Base-by-base conservation (phyloP, 441 rosid species). In the Viola pubescens region DNA sequence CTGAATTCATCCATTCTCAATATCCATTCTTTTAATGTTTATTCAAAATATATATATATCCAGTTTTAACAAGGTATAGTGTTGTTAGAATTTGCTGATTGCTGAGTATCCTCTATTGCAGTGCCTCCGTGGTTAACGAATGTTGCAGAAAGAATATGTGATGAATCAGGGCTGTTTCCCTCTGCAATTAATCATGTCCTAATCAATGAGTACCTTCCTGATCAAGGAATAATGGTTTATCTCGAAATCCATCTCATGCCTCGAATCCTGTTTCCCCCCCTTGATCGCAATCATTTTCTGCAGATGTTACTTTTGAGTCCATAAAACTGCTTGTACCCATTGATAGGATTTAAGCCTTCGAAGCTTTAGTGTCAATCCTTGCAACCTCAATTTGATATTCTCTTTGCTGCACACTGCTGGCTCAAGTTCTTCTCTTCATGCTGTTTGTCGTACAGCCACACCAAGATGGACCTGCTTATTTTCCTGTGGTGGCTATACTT, bases 401-500 rank as follows among this genome's bases (percentile, higher is more conserved):
- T 7, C 9, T 26, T 26, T 3, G 4, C 56, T 38, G 34, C 12
- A 10, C 13, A 48, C 19, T 11, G 14, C n/a, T 13, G 45, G 13
- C 37, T 14, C 13, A 42, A 53, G 11, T 52, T 70, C 48, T 66
- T 42, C 39, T 54, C 4, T 40, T 50, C 61, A 26, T 69, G 52
- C 66, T 77, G 40, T 66, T 46, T 69, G 44, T 58, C 59, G n/a
- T 42, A 39, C 87, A 91, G 96, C 91, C 87, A 3, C 96, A 88
- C 77, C 96, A 91, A 70, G 98, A 91, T 60, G 98, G 98, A 11
- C 95, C 98, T 0, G 88, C 98, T 57, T 91, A 91, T 73, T 77
- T 79, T 58, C 96, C 91, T 9, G 98, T 91, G 5, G 98, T 85
- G 62, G 89, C 94, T 62, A 85, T 91, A 46, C 58, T 91, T 14